Percentiles rank a stretch among this genome's conserved stretches.
These are phyloP conservation scores for Salix arbutifolia DNA, from an alignment of 345 rosid genomes.

Conservation along the genomic window DNA sequence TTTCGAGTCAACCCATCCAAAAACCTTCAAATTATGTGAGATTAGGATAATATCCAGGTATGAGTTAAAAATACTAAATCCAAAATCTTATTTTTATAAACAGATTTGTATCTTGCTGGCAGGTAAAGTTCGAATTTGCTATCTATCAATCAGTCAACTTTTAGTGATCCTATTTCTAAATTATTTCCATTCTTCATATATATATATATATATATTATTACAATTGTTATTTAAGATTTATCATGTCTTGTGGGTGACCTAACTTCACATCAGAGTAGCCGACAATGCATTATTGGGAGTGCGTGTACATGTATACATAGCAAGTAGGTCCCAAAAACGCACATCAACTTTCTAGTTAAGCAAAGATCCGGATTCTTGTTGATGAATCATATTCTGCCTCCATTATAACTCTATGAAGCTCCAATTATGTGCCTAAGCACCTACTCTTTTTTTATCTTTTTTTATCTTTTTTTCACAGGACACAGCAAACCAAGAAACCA, in stretches of 20 bases:
- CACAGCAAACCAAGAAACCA: slow-evolving; percentile 8
- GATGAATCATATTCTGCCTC: slow-evolving; percentile 66
- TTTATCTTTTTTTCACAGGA: slow-evolving; percentile 2
- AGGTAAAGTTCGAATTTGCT: no score
- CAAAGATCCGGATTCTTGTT: slow-evolving; percentile 60
- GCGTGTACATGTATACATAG: slow-evolving; percentile 28
- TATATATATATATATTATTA: no score
- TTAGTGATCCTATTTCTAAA: no score
- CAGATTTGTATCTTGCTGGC: no score
- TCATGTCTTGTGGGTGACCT: slow-evolving; percentile 55
- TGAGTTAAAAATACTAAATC: no score
- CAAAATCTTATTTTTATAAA: no score
- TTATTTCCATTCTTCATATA: no score
- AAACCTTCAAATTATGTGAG: no score
- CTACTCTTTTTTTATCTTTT: slow-evolving; percentile 23
- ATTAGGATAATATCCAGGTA: no score
- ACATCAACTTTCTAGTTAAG: slow-evolving; percentile 68
- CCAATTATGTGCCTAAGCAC: slow-evolving; percentile 25
- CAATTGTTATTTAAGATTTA: slow-evolving; percentile 12
- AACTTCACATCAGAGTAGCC: slow-evolving; percentile 50
- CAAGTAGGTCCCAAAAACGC: slow-evolving; percentile 40
- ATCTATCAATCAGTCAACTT: no score
- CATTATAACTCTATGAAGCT: slow-evolving; percentile 47
- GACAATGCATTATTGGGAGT: slow-evolving; percentile 75
- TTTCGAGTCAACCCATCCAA: no score